A percentile compares a stretch with the other conserved stretches of the same genome.
Evolutionary conservation across 345 rosid species (phyloP).

Genomic region (Carallia brachiata): DNA sequence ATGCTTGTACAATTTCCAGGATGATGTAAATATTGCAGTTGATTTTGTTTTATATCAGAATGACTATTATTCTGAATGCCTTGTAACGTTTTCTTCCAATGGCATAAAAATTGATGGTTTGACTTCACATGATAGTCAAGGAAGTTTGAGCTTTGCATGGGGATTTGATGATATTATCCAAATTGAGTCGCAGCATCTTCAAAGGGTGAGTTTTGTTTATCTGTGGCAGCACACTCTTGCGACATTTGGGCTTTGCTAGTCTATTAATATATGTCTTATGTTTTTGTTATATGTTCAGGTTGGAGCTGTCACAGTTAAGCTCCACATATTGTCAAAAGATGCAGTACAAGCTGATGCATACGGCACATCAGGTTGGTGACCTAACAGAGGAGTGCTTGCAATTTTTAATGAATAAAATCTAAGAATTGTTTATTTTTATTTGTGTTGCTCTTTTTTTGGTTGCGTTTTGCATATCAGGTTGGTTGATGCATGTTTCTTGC

Average conservation of each 20-base stretch:
- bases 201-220: constrained; percentile 49
- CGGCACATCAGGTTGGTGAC: constrained; percentile 48
- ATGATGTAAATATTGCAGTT: constrained; percentile 36
- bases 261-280: constrained; percentile 1
- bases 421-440: constrained; percentile 8
- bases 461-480: neutral
- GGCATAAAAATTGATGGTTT: constrained; percentile 52
- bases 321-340: constrained; percentile 47
- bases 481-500: neutral
- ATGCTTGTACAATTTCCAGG: constrained; percentile 48
- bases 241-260: neutral
- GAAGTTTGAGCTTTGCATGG: constrained; percentile 43
- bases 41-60: constrained; percentile 61
- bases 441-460: constrained; percentile 1
- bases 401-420: neutral
- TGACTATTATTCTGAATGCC: constrained; percentile 37
- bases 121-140: constrained; percentile 33
- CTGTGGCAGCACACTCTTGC: neutral
- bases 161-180: constrained; percentile 66
- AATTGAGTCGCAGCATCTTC: constrained; percentile 56
- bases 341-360: constrained; percentile 26
- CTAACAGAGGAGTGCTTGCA: neutral
- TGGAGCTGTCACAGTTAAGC: constrained; percentile 52
- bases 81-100: constrained; percentile 53
- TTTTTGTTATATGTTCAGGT: constrained; percentile 39